These are phyloP conservation scores for Mucor saturninus DNA, from an alignment of 371 early-diverging fungal species.

Conservation along the genomic window DNA sequence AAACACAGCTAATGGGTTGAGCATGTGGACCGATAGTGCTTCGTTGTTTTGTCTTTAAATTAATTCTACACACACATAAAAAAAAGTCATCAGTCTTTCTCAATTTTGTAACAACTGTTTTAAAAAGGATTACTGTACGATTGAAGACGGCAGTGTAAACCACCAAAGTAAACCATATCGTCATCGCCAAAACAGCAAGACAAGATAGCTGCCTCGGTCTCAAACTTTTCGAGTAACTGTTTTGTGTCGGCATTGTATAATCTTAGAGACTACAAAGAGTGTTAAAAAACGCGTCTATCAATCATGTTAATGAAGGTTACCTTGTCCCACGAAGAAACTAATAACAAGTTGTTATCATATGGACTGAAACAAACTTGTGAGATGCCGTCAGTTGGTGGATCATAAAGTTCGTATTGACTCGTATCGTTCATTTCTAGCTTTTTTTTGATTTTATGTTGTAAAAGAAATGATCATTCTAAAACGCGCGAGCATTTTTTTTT, in stretches of 20 bases:
- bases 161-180: constrained; percentile 67
- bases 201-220: constrained; percentile 74
- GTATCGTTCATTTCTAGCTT: constrained; percentile 23
- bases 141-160: constrained; percentile 64
- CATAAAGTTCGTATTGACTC: constrained; percentile 69
- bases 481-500: constrained; percentile 6
- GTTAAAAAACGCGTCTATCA: background rate
- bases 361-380: constrained; percentile 75
- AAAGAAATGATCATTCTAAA: background rate
- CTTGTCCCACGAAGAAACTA: constrained; percentile 91
- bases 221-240: constrained; percentile 54
- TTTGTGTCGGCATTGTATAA: constrained; percentile 80
- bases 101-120: too few species aligned
- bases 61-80: constrained; percentile 42
- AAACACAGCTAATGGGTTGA: constrained; percentile 65
- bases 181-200: constrained; percentile 71
- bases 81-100: background rate
- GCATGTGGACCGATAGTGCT: constrained; percentile 61
- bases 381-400: constrained; percentile 90
- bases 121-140: background rate
- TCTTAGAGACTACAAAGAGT: constrained; percentile 64
- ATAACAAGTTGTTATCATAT: constrained; percentile 61
- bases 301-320: constrained; percentile 38
- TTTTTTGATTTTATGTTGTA: background rate
- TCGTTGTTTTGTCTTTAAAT: constrained; percentile 50